Conservation (phyloP, 1,139 yeast genomes). For the Groenewaldozyma sp. region DNA sequence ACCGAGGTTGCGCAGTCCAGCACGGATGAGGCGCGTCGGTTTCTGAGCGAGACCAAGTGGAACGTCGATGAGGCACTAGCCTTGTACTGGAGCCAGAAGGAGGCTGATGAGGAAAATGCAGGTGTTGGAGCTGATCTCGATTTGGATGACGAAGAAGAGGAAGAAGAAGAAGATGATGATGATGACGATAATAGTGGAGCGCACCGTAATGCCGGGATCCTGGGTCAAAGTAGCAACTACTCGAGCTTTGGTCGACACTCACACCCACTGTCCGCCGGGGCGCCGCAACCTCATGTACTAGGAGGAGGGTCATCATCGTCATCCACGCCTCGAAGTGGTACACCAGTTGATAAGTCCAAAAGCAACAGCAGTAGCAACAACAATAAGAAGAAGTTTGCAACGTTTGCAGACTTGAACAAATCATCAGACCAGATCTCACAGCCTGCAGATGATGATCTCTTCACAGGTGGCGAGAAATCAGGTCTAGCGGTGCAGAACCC, state of each 20-base stretch:
- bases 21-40: conserved; percentile 37
- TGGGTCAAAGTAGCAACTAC: background rate
- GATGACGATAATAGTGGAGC: conserved; percentile 6
- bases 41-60: conserved; percentile 35
- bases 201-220: conserved; percentile 2
- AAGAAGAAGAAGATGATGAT: conserved; percentile 5
- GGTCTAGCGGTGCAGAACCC: conserved; percentile 94
- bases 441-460: conserved; percentile 51
- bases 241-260: background rate
- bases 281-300: too few species aligned
- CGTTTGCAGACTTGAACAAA: conserved; percentile 37
- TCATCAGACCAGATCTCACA: conserved; percentile 14
- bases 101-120: conserved; percentile 5
- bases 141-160: background rate
- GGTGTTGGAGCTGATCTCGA: too few species aligned
- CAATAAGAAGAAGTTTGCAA: conserved; percentile 23
- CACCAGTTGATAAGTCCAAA: too few species aligned
- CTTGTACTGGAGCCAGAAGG: conserved; percentile 7
- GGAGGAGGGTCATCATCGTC: too few species aligned
- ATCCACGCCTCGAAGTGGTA: background rate
- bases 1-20: conserved; percentile 40
- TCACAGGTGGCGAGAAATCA: conserved; percentile 94
- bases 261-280: conserved; percentile 1
- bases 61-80: conserved; percentile 27
- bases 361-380: conserved; percentile 6